These are phyloP conservation scores for Globisporangium okanoganense DNA, from an alignment of 352 stramenopile species.

Conservation along the genomic window DNA sequence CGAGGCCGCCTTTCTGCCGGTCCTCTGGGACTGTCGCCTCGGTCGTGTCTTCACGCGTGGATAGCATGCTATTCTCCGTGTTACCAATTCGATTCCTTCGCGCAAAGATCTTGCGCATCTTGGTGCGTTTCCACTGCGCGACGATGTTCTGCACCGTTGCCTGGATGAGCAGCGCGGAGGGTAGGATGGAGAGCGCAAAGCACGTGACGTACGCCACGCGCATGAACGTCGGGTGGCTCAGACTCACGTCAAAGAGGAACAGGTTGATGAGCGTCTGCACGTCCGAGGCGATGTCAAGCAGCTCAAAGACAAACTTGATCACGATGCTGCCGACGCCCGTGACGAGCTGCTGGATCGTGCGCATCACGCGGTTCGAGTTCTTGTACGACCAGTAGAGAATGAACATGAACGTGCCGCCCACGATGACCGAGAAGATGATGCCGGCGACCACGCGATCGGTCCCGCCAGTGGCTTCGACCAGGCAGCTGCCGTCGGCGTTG, in stretches of 20 bases:
- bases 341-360: slow-evolving; percentile 13
- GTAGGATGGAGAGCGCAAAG: slow-evolving; percentile 12
- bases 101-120: slow-evolving; percentile 2
- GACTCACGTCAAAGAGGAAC: slow-evolving; percentile 18
- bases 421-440: slow-evolving; percentile 14
- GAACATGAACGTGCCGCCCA: slow-evolving; percentile 11
- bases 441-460: slow-evolving; percentile 10
- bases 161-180: slow-evolving; percentile 14
- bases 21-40: not conserved
- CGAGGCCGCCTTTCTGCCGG: not conserved
- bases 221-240: slow-evolving; percentile 16
- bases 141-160: slow-evolving; percentile 14
- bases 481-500: slow-evolving; percentile 12
- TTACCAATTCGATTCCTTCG: not conserved
- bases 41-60: not conserved
- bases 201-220: slow-evolving; percentile 18
- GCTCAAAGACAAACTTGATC: slow-evolving; percentile 16
- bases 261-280: slow-evolving; percentile 19
- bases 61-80: not conserved
- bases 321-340: slow-evolving; percentile 14
- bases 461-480: slow-evolving; percentile 13
- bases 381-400: slow-evolving; percentile 22
- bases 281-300: slow-evolving; percentile 21
- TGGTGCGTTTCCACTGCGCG: slow-evolving; percentile 16
- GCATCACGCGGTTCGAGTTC: slow-evolving; percentile 16